Conservation (phyloP, 495 filamentous ascomycete genomes). For the Aspergillus carlsbadensis region DNA sequence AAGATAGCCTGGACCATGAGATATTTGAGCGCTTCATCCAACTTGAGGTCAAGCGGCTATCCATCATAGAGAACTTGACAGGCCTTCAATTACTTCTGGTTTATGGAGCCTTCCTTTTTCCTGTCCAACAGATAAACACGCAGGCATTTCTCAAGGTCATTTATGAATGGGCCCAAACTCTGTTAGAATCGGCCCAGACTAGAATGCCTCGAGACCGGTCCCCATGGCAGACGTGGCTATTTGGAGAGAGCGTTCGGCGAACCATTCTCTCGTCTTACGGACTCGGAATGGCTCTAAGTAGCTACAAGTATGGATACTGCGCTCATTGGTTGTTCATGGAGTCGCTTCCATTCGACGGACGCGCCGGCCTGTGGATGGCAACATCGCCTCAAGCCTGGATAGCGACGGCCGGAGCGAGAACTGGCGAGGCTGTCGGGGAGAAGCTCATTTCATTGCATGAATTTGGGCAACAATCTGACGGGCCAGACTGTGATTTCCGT, state of each 20-base stretch:
- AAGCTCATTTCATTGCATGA: not conserved
- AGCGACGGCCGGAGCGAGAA: not conserved
- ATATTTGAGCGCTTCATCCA: not conserved
- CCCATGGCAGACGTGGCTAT: constrained; percentile 2
- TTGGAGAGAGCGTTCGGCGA: constrained; percentile 7
- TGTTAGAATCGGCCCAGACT: not conserved
- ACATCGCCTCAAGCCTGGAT: constrained; percentile 4
- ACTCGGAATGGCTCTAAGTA: not conserved
- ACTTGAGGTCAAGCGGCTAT: not conserved
- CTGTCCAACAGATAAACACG: not conserved
- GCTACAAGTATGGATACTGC: constrained; percentile 7
- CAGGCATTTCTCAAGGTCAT: not conserved
- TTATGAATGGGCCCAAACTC: not conserved
- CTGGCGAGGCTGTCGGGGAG: constrained; percentile 1
- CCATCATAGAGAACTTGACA: not conserved
- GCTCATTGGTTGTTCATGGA: constrained; percentile 5
- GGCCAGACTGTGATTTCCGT: not conserved
- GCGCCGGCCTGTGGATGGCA: constrained; percentile 5
- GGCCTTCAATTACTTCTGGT: not conserved
- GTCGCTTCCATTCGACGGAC: constrained; percentile 4
- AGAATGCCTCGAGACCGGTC: not conserved
- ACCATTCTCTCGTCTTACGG: constrained; percentile 3
- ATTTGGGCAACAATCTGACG: not conserved
- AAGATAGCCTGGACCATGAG: not conserved
- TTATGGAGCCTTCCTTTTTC: not conserved